phyloP scores from a whole-genome alignment of 2,329 filamentous ascomycete species.

The Ophiobolus disseminans region DNA sequence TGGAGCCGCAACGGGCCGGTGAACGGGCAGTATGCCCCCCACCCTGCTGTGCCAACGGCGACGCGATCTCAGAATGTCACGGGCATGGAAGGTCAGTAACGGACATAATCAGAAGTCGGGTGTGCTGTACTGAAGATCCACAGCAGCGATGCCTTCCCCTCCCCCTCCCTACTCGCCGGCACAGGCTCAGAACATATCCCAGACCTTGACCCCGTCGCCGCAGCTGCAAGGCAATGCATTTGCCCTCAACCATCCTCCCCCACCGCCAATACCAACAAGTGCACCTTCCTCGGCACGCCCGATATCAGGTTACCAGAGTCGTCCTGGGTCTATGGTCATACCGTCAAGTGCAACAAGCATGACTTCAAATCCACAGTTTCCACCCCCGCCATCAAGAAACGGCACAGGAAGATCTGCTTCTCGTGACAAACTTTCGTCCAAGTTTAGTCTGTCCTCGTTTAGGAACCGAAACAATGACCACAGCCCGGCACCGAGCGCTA shows the following conservation, averaged over 20 bases:
- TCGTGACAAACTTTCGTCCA: conserved; percentile 46
- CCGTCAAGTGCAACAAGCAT: conserved; percentile 46
- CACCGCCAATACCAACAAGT: conserved; percentile 33
- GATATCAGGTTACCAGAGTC: conserved; percentile 40
- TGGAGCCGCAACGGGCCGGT: conserved; percentile 52
- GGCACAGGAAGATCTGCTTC: conserved; percentile 47
- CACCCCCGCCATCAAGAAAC: conserved; percentile 47
- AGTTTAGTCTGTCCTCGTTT: conserved; percentile 51
- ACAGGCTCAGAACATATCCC: conserved; percentile 48
- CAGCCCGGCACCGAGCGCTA: conserved; percentile 45
- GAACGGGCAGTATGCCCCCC: conserved; percentile 47
- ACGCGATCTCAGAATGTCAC: conserved; percentile 49
- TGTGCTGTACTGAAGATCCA: conserved; percentile 8
- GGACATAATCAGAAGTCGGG: no score
- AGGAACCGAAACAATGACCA: conserved; percentile 44
- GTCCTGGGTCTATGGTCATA: conserved; percentile 39
- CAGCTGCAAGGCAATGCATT: conserved; percentile 46
- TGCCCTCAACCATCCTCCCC: conserved; percentile 46
- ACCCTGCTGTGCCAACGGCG: conserved; percentile 40
- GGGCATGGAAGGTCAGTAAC: conserved; percentile 56
- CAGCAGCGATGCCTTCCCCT: conserved; percentile 58
- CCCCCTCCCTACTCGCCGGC: conserved; percentile 58
- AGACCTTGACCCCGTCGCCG: conserved; percentile 48
- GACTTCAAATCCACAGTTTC: conserved; percentile 46
- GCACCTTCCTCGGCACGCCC: conserved; percentile 37